These are phyloP conservation scores for Cyphellophora attinorum DNA, from an alignment of 2,329 filamentous ascomycete species.

Conservation along the genomic window DNA sequence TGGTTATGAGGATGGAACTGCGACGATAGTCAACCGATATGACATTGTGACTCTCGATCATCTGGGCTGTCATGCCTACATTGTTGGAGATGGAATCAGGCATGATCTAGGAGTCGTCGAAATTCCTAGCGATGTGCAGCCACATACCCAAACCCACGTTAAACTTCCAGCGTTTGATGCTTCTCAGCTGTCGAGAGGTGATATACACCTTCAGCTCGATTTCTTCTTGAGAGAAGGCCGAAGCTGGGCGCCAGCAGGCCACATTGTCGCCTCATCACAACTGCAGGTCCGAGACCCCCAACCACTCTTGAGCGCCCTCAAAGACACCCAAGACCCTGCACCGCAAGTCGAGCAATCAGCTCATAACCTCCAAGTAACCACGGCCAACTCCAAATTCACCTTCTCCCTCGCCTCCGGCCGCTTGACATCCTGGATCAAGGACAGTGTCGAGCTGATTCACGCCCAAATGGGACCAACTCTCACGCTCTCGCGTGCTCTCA, in stretches of 20 bases:
- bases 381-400: not conserved
- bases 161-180: not conserved
- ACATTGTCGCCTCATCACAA: conserved; percentile 2
- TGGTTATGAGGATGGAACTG: not conserved
- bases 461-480: conserved; percentile 18
- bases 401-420: conserved; percentile 3
- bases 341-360: not conserved
- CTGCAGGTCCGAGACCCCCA: not conserved
- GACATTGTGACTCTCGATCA: conserved; percentile 6
- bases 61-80: conserved; percentile 1
- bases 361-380: not conserved
- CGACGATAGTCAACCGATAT: conserved; percentile 4
- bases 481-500: conserved; percentile 53
- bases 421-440: conserved; percentile 1
- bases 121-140: not conserved
- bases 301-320: not conserved
- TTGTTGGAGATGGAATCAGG: conserved; percentile 4
- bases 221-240: conserved; percentile 1
- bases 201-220: conserved; percentile 2
- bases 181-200: not conserved
- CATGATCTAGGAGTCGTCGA: conserved; percentile 3
- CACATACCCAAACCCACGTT: conserved; percentile 21
- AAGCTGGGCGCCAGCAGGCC: conserved; percentile 4
- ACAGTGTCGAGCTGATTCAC: conserved; percentile 3
- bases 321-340: not conserved